A percentile compares a stretch with the other conserved stretches of the same genome.
phyloP scores from a whole-genome alignment of 225 moss, liverwort and hornwort genomes.

The Climacium dendroides region DNA sequence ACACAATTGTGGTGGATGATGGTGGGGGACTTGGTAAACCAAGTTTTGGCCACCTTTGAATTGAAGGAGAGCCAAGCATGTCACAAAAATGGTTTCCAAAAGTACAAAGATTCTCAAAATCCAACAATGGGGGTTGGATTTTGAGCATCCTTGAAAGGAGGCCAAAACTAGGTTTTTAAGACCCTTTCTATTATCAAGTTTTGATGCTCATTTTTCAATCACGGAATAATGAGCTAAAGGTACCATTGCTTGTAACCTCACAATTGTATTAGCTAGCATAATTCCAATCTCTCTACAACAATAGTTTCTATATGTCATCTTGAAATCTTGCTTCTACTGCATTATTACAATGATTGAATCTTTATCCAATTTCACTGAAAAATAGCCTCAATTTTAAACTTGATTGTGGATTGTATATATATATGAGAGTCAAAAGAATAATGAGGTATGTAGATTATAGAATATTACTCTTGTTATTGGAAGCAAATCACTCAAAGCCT shows the following conservation, averaged over 20 bases:
- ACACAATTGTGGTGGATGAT: background rate
- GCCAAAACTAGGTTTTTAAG: background rate
- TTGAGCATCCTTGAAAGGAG: background rate
- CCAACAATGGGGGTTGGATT: rapidly evolving
- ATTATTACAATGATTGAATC: background rate
- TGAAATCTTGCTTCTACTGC: background rate
- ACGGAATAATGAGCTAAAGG: rapidly evolving
- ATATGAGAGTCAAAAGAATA: background rate
- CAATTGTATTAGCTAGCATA: background rate
- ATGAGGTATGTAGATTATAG: background rate
- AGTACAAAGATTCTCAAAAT: background rate
- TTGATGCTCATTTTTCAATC: background rate
- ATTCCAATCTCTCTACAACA: background rate
- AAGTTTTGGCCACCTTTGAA: background rate
- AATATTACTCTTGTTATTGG: background rate
- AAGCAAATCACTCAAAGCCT: background rate
- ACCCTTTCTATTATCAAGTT: background rate
- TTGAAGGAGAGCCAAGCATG: background rate
- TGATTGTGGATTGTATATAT: background rate
- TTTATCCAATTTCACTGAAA: background rate
- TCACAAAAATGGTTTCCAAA: background rate
- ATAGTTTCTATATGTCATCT: background rate
- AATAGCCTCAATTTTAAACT: background rate
- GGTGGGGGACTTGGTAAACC: background rate
- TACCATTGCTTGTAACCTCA: background rate